A percentile compares a stretch with the other conserved stretches of the same genome.
phyloP scores from a whole-genome alignment of 352 stramenopile genomes.

The Phytophthora ramorum region DNA sequence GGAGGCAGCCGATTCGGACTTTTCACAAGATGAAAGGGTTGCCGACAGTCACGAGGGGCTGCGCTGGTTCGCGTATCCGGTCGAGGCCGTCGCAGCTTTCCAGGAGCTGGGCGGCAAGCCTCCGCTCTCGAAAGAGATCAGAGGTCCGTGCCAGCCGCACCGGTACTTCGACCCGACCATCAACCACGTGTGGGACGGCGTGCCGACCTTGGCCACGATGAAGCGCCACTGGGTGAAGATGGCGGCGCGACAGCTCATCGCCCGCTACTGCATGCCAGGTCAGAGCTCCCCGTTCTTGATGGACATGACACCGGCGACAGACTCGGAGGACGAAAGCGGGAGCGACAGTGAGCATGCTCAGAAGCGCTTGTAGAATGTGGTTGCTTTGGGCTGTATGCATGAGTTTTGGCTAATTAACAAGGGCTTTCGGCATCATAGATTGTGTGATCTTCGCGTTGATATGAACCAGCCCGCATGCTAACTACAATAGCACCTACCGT shows the following conservation, averaged over 20 bases:
- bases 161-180: constrained; percentile 32
- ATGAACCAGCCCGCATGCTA: no score
- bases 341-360: constrained; percentile 17
- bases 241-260: constrained; percentile 17
- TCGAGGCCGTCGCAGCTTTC: constrained; percentile 28
- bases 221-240: constrained; percentile 26
- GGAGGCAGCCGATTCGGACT: constrained; percentile 13
- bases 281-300: constrained; percentile 20
- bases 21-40: constrained; percentile 22
- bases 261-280: constrained; percentile 19
- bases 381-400: not conserved
- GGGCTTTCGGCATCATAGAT: no score
- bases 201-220: constrained; percentile 30
- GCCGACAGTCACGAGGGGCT: constrained; percentile 29
- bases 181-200: constrained; percentile 29
- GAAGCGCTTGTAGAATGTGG: constrained; percentile 16
- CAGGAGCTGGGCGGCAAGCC: constrained; percentile 19
- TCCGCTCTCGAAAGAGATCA: constrained; percentile 31
- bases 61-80: constrained; percentile 46
- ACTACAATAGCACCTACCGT: no score
- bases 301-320: constrained; percentile 25
- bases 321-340: constrained; percentile 24
- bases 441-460: no score
- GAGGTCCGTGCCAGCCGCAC: constrained; percentile 40
- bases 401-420: not conserved